Evolutionary conservation across 169 alveolate genomes (phyloP).

Genomic region (Plasmodium cynomolgi): DNA sequence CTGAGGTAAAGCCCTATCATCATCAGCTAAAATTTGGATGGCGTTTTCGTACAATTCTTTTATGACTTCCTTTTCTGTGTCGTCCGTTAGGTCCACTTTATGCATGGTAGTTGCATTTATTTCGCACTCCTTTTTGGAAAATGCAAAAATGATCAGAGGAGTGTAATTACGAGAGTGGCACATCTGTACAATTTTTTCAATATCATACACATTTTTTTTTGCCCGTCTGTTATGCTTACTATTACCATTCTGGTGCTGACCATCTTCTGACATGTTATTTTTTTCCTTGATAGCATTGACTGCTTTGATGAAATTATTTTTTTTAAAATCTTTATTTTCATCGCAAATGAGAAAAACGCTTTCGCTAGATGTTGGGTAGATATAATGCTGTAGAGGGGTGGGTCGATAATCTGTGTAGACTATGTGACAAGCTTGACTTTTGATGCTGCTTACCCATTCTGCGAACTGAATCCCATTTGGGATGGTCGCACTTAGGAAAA

Average conservation of each 20-base stretch:
- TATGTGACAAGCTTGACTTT: slow-evolving; percentile 98
- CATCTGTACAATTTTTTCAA: slow-evolving; percentile 94
- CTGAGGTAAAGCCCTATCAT: slow-evolving; percentile 95
- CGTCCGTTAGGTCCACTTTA: slow-evolving; percentile 84
- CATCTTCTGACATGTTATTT: slow-evolving; percentile 84
- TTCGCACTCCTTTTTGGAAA: slow-evolving; percentile 98
- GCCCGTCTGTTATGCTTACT: slow-evolving; percentile 71
- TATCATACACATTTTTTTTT: slow-evolving; percentile 84
- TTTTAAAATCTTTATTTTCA: slow-evolving; percentile 92
- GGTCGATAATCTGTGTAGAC: slow-evolving; percentile 98
- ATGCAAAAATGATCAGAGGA: slow-evolving; percentile 97
- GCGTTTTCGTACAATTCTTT: slow-evolving; percentile 96
- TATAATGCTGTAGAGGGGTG: slow-evolving; percentile 97
- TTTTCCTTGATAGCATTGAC: slow-evolving; percentile 82
- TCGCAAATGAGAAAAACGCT: slow-evolving; percentile 96
- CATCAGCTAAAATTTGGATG: slow-evolving; percentile 96
- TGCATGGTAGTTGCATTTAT: slow-evolving; percentile 93
- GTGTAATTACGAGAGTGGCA: slow-evolving; percentile 92
- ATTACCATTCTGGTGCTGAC: slow-evolving; percentile 51
- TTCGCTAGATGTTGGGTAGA: slow-evolving; percentile 96
- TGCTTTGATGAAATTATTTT: slow-evolving; percentile 78
- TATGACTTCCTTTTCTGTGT: slow-evolving; percentile 92
- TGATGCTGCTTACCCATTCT: slow-evolving; percentile 98
- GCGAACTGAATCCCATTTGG: slow-evolving; percentile 99
- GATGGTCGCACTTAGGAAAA: slow-evolving; percentile 98